These are phyloP conservation scores for Cyclotella kingstonii DNA, from an alignment of 108 stramenopile species.

Conservation along the genomic window DNA sequence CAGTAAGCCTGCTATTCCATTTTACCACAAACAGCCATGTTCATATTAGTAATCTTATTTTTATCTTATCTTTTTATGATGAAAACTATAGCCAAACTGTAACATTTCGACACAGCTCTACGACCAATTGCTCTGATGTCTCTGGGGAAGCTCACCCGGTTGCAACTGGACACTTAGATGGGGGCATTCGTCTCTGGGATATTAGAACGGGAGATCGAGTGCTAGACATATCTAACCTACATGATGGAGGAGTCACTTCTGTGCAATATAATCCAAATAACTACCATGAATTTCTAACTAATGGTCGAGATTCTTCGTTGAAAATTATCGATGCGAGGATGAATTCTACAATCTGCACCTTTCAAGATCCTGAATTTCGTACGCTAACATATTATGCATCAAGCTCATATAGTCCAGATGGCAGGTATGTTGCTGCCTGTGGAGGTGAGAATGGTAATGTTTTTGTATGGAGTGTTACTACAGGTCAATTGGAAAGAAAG, in stretches of 20 bases:
- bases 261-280: slow-evolving; percentile 70
- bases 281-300: slow-evolving; percentile 60
- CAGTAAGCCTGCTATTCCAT: not conserved
- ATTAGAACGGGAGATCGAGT: slow-evolving; percentile 57
- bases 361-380: slow-evolving; percentile 51
- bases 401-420: slow-evolving; percentile 74
- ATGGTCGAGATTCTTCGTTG: slow-evolving; percentile 70
- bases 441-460: slow-evolving; percentile 61
- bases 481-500: slow-evolving; percentile 40
- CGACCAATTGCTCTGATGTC: slow-evolving; percentile 71
- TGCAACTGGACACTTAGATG: slow-evolving; percentile 77
- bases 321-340: slow-evolving; percentile 73
- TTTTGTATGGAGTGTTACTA: slow-evolving; percentile 66
- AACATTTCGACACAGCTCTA: slow-evolving; percentile 74
- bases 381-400: slow-evolving; percentile 44
- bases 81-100: slow-evolving; percentile 41
- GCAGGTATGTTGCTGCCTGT: slow-evolving; percentile 59
- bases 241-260: slow-evolving; percentile 72
- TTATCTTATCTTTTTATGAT: not conserved
- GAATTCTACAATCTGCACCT: slow-evolving; percentile 41
- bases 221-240: slow-evolving; percentile 56
- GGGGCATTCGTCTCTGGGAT: slow-evolving; percentile 78
- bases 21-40: no score
- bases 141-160: slow-evolving; percentile 36
- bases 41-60: not conserved